These are phyloP conservation scores for Schizonepeta tenuifolia DNA, from an alignment of 257 asterid species.

Conservation along the genomic window DNA sequence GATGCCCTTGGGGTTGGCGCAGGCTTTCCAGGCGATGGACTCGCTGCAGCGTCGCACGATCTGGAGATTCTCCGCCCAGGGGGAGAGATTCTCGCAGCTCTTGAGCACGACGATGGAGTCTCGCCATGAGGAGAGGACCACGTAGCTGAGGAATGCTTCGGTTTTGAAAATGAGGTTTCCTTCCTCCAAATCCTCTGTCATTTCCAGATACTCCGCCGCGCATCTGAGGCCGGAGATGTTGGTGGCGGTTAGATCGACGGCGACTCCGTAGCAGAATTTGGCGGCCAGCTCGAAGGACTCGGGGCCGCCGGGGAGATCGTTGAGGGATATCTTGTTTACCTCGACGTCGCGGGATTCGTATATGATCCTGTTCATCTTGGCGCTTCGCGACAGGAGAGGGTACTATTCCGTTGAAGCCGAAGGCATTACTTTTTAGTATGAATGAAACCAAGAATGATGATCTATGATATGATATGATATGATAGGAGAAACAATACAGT, in stretches of 20 bases:
- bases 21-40: constrained; percentile 97
- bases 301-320: constrained; percentile 90
- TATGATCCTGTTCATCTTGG: constrained; percentile 74
- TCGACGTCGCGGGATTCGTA: constrained; percentile 68
- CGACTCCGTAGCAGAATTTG: constrained; percentile 93
- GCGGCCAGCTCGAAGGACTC: constrained; percentile 93
- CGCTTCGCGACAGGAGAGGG: constrained; percentile 89
- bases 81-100: constrained; percentile 81
- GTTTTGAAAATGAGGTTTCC: constrained; percentile 96
- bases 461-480: no score
- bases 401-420: constrained; percentile 46
- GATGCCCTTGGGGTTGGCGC: constrained; percentile 95
- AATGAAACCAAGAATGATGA: no score
- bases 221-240: constrained; percentile 90
- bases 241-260: constrained; percentile 79
- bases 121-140: constrained; percentile 92
- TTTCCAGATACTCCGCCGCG: constrained; percentile 90
- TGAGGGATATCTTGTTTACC: constrained; percentile 50
- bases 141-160: constrained; percentile 95
- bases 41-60: constrained; percentile 91
- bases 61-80: constrained; percentile 98
- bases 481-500: no score
- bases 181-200: constrained; percentile 98
- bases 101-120: constrained; percentile 86
- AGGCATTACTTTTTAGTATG: background rate